A percentile compares a stretch with the other conserved stretches of the same genome.
Evolutionary conservation across 768 basidiomycete genomes (phyloP).

Genomic region (Galerina marginata): DNA sequence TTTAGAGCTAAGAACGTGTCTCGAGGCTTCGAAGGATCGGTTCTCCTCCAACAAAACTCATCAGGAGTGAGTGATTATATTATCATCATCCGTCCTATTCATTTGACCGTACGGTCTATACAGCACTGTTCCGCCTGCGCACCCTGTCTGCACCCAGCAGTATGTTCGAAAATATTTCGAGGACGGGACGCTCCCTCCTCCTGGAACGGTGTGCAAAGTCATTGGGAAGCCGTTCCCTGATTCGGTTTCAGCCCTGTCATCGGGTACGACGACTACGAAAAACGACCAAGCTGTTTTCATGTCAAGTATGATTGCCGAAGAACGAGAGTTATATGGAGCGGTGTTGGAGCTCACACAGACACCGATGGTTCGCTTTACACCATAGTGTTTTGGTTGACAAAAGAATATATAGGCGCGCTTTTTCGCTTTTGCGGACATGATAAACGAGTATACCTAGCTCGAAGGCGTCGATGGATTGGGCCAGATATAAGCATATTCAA

Average conservation of each 20-base stretch:
- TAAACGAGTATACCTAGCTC: too few species aligned
- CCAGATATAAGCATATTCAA: too few species aligned
- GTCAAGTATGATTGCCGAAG: background rate
- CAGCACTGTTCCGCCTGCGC: conserved; percentile 42
- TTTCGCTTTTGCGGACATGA: too few species aligned
- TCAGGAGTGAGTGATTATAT: conserved; percentile 14
- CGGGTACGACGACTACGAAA: background rate
- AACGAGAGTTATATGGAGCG: background rate
- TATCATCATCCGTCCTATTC: background rate
- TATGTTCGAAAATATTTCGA: conserved; percentile 46
- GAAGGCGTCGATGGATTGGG: too few species aligned
- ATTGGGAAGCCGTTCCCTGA: conserved; percentile 10
- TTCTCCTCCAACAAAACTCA: conserved; percentile 20
- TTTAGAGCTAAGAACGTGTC: conserved; percentile 44
- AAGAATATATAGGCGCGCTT: too few species aligned
- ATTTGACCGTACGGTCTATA: background rate
- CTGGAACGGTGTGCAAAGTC: conserved; percentile 45
- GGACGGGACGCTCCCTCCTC: conserved; percentile 43
- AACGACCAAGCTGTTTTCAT: background rate
- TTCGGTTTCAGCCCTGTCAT: background rate
- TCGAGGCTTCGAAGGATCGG: conserved; percentile 14
- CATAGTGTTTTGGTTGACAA: too few species aligned
- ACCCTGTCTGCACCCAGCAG: conserved; percentile 39
- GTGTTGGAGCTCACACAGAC: conserved; percentile 5
- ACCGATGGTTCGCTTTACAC: background rate